Evolutionary conservation across 2,329 filamentous ascomycete species (phyloP), one percentile per base, ranked within the genome.

Genomic region (Cladosporium colombiae): DNA sequence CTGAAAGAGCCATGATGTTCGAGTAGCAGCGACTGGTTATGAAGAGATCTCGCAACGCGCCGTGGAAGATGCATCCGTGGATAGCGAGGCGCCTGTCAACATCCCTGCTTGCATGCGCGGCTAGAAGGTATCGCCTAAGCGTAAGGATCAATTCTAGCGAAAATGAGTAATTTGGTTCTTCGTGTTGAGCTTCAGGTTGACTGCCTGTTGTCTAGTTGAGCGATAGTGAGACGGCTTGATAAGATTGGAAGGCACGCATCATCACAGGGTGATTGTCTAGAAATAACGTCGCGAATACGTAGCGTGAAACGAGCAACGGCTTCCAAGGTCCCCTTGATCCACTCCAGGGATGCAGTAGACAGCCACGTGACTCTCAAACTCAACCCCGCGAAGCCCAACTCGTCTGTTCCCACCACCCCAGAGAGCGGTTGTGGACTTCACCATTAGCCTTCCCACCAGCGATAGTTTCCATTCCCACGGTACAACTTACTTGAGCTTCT

Each of bases 1-100:
- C 14, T 23, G 31, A 57, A 16, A 40, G n/a, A 53, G 60, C 23
- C 44, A 6, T 44, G 31, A 31, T 55, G 46, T 53, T 14, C 18
- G 16, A 25, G 29, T 5, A 33, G 31, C 46, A 62, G 60, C 49
- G 49, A 63, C 61, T 63, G 61, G 61, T 16, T 27, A 16, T 46
- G 35, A 25, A 53, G 61, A 44, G 25, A 56, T 63, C 61, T 44
- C 61, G 25, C 35, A 46, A 31, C 27, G 61, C 49, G 49, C 61
- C 50, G 18, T 31, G 11, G 31, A 3, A 50, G 40, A 49, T 40
- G 11, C n/a, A 6, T 40, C 14, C 56, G 3, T 52, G 14, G 46
- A 27, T 29, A 25, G 59, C 59, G 59, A 62, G 59, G 46, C 59
- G 59, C 59, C 46, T 14, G 29, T 52, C 27, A 35, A 27, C n/a